Evolutionary conservation across 1,284 basidiomycete genomes (phyloP).

Genomic region (Schizopora paradoxa): DNA sequence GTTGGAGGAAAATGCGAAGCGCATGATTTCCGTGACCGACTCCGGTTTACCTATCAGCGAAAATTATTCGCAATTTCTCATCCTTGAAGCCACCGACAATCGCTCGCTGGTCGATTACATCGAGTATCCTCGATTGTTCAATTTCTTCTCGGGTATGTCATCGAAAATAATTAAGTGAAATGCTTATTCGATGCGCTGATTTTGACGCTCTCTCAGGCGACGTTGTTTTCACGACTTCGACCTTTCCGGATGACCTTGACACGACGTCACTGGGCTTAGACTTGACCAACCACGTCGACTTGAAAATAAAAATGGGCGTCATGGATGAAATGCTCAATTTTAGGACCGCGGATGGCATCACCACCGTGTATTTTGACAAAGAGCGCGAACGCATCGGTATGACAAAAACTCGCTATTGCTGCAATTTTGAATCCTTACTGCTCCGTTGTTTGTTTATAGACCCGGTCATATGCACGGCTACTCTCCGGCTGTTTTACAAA

Average conservation of each 20-base stretch:
- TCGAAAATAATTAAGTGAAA: too few relatives aligned
- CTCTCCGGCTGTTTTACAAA: constrained; percentile 19
- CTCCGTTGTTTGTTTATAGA: constrained; percentile 8
- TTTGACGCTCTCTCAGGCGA: constrained; percentile 1
- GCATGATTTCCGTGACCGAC: constrained; percentile 40
- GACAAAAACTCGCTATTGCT: neutral
- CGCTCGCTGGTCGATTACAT: constrained; percentile 40
- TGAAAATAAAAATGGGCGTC: constrained; percentile 35
- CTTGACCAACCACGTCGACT: constrained; percentile 31
- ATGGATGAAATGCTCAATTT: constrained; percentile 52
- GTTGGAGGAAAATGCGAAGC: constrained; percentile 35
- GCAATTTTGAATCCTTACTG: neutral
- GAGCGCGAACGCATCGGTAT: constrained; percentile 41
- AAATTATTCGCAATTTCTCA: constrained; percentile 52
- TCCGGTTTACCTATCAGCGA: constrained; percentile 40
- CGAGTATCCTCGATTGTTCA: constrained; percentile 43
- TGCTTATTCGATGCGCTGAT: too few relatives aligned
- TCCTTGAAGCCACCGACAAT: constrained; percentile 49
- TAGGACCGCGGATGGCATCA: constrained; percentile 44
- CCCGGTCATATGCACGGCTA: constrained; percentile 19
- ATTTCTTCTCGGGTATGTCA: constrained; percentile 46
- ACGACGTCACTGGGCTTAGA: constrained; percentile 47
- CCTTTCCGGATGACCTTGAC: constrained; percentile 46
- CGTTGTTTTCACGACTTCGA: constrained; percentile 34
- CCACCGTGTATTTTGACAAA: constrained; percentile 51